Evolutionary conservation across 2,329 filamentous ascomycete genomes (phyloP).

Genomic region (Stagonosporopsis cucurbitacearum): DNA sequence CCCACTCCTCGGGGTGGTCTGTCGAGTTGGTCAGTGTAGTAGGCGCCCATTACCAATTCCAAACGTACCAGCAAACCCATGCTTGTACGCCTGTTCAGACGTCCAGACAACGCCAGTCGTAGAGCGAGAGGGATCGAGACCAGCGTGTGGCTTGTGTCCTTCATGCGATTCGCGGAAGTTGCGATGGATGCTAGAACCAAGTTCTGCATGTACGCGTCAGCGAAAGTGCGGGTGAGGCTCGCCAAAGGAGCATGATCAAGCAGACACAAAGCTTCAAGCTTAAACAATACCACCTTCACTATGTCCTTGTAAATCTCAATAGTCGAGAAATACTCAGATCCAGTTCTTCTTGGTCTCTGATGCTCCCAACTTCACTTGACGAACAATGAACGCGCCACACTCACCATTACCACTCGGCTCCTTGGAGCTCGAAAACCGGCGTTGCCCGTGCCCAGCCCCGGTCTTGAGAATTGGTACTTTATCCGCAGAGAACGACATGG

Average conservation of each 20-base stretch:
- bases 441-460: conserved; percentile 30
- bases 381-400: conserved; percentile 17
- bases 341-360: not conserved
- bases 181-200: conserved; percentile 57
- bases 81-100: conserved; percentile 83
- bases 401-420: conserved; percentile 47
- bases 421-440: conserved; percentile 46
- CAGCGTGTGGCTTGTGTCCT: conserved; percentile 88
- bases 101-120: conserved; percentile 96
- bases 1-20: conserved; percentile 83
- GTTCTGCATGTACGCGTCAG: conserved; percentile 5
- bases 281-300: not conserved
- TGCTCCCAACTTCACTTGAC: not conserved
- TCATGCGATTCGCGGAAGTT: conserved; percentile 91
- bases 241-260: not conserved
- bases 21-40: not conserved
- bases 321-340: not conserved
- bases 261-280: not conserved
- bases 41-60: not conserved
- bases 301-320: not conserved
- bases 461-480: conserved; percentile 43
- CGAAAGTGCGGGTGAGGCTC: too few species aligned
- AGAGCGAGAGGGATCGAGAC: conserved; percentile 84
- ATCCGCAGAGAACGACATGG: conserved; percentile 47
- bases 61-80: conserved; percentile 69